These are phyloP conservation scores for Boletus sensibilis DNA, from an alignment of 768 basidiomycete species.

Conservation along the genomic window DNA sequence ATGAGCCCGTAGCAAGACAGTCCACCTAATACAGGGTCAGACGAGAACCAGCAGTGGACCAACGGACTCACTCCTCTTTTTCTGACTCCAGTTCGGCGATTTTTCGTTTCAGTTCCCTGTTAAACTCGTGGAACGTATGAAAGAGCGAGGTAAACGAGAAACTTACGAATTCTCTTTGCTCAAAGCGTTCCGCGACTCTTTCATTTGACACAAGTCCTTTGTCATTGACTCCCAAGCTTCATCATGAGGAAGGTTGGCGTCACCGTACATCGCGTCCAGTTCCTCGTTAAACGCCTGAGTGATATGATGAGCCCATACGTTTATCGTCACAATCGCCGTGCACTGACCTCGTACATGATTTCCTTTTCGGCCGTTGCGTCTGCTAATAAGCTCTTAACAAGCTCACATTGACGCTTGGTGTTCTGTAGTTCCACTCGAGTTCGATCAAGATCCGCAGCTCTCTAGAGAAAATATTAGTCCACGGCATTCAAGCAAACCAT, in stretches of 20 bases:
- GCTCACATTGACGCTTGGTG: constrained; percentile 69
- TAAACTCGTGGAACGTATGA: constrained; percentile 3
- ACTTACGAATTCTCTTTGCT: constrained; percentile 80
- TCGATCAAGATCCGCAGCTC: constrained; percentile 60
- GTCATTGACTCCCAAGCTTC: constrained; percentile 83
- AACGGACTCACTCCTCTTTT: constrained; percentile 67
- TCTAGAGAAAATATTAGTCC: constrained; percentile 38
- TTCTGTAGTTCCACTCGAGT: constrained; percentile 64
- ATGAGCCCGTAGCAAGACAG: constrained; percentile 51
- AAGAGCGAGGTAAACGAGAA: not conserved
- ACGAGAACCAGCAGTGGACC: not conserved
- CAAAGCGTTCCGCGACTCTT: constrained; percentile 71
- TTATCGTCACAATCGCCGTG: not conserved
- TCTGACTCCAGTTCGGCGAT: constrained; percentile 71
- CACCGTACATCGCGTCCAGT: constrained; percentile 87
- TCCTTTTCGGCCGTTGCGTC: constrained; percentile 87
- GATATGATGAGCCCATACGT: not conserved
- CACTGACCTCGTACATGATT: constrained; percentile 84
- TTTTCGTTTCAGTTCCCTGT: constrained; percentile 66
- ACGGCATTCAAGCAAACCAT: not conserved
- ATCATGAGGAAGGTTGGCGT: constrained; percentile 74
- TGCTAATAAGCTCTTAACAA: constrained; percentile 72
- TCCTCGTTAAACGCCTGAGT: constrained; percentile 90
- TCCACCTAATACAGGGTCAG: constrained; percentile 53
- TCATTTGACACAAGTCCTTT: constrained; percentile 68